Percentiles rank a stretch among this genome's conserved stretches.
phyloP scores from a whole-genome alignment of 257 asterid genomes.

The Nemophila menziesii region DNA sequence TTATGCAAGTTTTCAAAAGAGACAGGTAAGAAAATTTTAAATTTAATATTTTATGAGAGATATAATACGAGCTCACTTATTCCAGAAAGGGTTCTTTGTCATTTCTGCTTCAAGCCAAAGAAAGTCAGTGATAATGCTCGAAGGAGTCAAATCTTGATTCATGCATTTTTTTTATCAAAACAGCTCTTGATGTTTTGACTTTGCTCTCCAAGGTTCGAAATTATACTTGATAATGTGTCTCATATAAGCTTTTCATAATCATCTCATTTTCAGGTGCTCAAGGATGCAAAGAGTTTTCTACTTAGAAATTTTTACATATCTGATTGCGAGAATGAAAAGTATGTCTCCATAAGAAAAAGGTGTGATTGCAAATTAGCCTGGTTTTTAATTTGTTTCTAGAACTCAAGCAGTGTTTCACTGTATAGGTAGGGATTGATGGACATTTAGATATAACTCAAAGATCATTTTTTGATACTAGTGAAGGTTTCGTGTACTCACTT shows the following conservation, averaged over 20 bases:
- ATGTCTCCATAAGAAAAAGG: constrained; percentile 68
- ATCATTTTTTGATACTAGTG: constrained; percentile 94
- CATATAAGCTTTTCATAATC: constrained; percentile 7
- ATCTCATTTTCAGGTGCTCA: constrained; percentile 55
- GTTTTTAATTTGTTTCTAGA: constrained; percentile 87
- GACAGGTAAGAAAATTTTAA: constrained; percentile 53
- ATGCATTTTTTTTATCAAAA: constrained; percentile 80
- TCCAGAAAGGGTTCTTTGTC: constrained; percentile 96
- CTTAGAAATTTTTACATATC: constrained; percentile 75
- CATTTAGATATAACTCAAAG: constrained; percentile 84
- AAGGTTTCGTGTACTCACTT: constrained; percentile 45
- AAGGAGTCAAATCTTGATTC: constrained; percentile 82
- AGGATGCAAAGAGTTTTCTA: constrained; percentile 84
- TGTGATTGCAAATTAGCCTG: constrained; percentile 25
- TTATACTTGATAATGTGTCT: constrained; percentile 1
- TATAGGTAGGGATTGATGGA: constrained; percentile 94
- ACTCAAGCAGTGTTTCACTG: constrained; percentile 98
- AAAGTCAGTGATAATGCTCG: constrained; percentile 63
- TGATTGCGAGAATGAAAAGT: constrained; percentile 77
- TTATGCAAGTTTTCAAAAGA: constrained; percentile 93
- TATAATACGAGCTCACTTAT: constrained; percentile 1
- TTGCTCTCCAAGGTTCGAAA: constrained; percentile 81
- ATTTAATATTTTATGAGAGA: not conserved
- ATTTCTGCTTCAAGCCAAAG: constrained; percentile 95
- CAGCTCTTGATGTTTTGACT: constrained; percentile 87